Evolutionary conservation across 345 rosid genomes (phyloP), one percentile per base, ranked within the genome.

Genomic region (Corchorus olitorius): DNA sequence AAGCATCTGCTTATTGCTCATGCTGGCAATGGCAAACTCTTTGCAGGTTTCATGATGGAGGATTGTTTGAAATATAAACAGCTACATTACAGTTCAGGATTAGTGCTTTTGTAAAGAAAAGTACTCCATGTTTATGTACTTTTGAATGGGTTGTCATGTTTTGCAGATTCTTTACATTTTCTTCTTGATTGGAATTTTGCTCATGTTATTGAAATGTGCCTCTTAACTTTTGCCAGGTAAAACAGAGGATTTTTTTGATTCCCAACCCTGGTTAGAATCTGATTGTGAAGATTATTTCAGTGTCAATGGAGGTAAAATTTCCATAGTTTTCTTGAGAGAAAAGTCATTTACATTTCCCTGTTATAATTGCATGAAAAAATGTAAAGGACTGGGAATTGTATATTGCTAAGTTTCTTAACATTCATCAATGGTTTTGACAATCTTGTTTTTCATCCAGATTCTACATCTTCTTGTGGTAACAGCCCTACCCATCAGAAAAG

Each of bases 261-360:
- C 95, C 37, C 83, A 86, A 22, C 70, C 87, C 12, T 86, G 90
- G 89, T 46, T 88, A 59, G 95, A 89, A 0, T 91, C 95, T 53
- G 95, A 91, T 54, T 72, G 81, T 67, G 95, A 91, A 80, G 93
- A 91, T 74, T 91, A 79, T 74, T 80, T 79, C 79, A 91, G 93
- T 77, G 87, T 87, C 58, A 76, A 83, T 79, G 88, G 89, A 15
- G 93, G 95, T 89, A 70, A 78, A 81, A 11, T 68, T 63, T 54
- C 60, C 13, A 17, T 76, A 37, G 37, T 60, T 77, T 53, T 76
- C 43, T 70, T 33, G 63, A 7, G 9, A 43, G 39, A 60, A 33
- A 12, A 59, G 62, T 62, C 0, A n/a, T 62, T 48, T 14, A 64
- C 41, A 9, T 63, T 63, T 27, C 27, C 45, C 13, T 13, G 1